Evolutionary conservation across 148 eudicot species (phyloP).

Genomic region (Rhododendron simsii): DNA sequence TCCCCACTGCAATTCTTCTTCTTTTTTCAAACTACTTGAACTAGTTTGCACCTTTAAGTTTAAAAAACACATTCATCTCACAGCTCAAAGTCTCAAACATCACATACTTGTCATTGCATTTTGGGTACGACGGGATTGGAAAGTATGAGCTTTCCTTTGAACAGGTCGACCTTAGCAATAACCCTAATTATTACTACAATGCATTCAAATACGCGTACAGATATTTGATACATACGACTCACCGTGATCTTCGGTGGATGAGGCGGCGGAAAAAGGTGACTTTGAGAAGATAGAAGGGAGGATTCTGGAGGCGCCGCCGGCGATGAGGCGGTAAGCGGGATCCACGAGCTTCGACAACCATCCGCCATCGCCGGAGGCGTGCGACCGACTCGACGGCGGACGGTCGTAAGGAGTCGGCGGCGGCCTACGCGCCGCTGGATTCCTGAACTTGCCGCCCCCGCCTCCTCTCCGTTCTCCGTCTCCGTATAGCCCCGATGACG

Average conservation of each 20-base stretch:
- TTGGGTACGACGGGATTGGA: background rate
- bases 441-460: conserved; percentile 59
- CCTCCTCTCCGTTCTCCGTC: conserved; percentile 35
- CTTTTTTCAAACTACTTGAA: too few relatives aligned
- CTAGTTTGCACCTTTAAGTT: too few relatives aligned
- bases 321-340: conserved; percentile 60
- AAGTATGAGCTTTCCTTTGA: background rate
- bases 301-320: conserved; percentile 59
- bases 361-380: conserved; percentile 15
- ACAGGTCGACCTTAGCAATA: background rate
- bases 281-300: conserved; percentile 49
- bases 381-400: conserved; percentile 26
- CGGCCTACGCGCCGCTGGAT: conserved; percentile 34
- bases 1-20: too few relatives aligned
- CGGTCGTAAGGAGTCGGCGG: conserved; percentile 64
- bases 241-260: conserved; percentile 22
- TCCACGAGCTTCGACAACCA: conserved; percentile 65
- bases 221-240: conserved; percentile 2
- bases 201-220: background rate
- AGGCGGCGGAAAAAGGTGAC: conserved; percentile 12
- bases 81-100: too few relatives aligned
- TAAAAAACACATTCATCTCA: too few relatives aligned
- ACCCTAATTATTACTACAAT: too few relatives aligned
- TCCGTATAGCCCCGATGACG: conserved; percentile 23
- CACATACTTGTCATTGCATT: too few relatives aligned